Evolutionary conservation across 371 early-diverging fungal genomes (phyloP), one percentile per base, ranked within the genome.

Genomic region (Circinella umbellata): DNA sequence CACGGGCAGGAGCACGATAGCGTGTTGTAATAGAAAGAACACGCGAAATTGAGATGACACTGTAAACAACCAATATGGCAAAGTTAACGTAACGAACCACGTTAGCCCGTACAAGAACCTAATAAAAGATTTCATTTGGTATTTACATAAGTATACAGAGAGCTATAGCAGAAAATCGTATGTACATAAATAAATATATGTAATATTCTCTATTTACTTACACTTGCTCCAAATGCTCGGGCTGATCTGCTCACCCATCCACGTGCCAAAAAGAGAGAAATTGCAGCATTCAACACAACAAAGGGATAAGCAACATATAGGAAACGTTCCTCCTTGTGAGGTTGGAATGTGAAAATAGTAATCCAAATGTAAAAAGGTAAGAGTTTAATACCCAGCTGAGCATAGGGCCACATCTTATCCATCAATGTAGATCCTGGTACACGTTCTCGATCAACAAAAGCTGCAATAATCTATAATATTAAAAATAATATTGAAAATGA

Each of bases 321-420:
- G 74, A 98, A 98, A 3, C 98, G 89, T 70, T 98, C 98, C 72
- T 98, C 98, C 77, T 98, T 98, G 84, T 98, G 98, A 11, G 97
- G 92, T 78, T 96, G 97, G 10, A 88, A 47, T 6, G 90, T 88
- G 67, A 98, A 95, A 34, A 94, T 90, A 13, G 72, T 70, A 37
- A 97, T 82, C 93, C 92, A 92, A 20, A 94, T 70, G 63, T 91
- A 91, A 47, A 95, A 88, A 1, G 94, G 94, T 46, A 82, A 46
- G 3, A 93, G 73, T 71, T 91, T 87, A 49, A 90, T 69, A 9
- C 83, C 69, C 13, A 92, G 72, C 48, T 84, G 69, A 42, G 84
- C 27, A 48, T 82, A 79, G 9, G 87, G 89, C 67, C 78, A 80
- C 3, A 75, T 64, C 4, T 63, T 71, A 71, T 71, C 76, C 65